Evolutionary conservation across 805 yeast species (phyloP).

Genomic region (Starmerella etchellsii): DNA sequence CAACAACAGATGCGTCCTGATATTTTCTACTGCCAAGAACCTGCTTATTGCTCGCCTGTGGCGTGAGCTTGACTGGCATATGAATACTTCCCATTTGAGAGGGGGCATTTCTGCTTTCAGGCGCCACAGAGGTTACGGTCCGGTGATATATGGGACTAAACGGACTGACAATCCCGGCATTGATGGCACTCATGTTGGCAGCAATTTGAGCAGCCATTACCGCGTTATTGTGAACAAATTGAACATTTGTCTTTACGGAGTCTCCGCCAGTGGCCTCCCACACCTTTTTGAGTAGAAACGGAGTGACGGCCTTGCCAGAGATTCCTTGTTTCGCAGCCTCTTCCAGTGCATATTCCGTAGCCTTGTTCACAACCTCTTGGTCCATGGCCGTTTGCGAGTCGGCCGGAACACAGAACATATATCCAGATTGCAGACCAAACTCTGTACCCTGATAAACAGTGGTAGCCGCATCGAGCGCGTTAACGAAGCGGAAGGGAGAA

Average conservation of each 20-base stretch:
- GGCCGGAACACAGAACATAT: conserved; percentile 71
- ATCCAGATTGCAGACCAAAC: conserved; percentile 52
- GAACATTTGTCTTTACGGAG: conserved; percentile 57
- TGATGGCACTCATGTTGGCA: conserved; percentile 30
- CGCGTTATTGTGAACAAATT: conserved; percentile 69
- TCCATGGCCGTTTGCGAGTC: conserved; percentile 51
- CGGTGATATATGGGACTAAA: not conserved
- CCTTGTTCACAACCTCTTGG: conserved; percentile 36
- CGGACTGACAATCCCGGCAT: not conserved
- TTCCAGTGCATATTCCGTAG: conserved; percentile 45
- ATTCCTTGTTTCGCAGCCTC: conserved; percentile 45
- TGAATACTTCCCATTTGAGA: conserved; percentile 1
- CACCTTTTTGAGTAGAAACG: conserved; percentile 54
- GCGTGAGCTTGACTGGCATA: conserved; percentile 8
- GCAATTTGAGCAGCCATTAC: conserved; percentile 57
- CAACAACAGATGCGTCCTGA: conserved; percentile 26
- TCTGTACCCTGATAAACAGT: conserved; percentile 36
- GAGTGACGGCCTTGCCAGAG: conserved; percentile 65
- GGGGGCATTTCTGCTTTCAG: not conserved
- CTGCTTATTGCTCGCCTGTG: not conserved
- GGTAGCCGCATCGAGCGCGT: conserved; percentile 47
- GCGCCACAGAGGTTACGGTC: not conserved
- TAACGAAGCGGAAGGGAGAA: conserved; percentile 54
- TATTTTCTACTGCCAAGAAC: conserved; percentile 3
- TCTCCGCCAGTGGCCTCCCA: conserved; percentile 56